Evolutionary conservation across 257 asterid species (phyloP).

Genomic region (Henckelia pumila): DNA sequence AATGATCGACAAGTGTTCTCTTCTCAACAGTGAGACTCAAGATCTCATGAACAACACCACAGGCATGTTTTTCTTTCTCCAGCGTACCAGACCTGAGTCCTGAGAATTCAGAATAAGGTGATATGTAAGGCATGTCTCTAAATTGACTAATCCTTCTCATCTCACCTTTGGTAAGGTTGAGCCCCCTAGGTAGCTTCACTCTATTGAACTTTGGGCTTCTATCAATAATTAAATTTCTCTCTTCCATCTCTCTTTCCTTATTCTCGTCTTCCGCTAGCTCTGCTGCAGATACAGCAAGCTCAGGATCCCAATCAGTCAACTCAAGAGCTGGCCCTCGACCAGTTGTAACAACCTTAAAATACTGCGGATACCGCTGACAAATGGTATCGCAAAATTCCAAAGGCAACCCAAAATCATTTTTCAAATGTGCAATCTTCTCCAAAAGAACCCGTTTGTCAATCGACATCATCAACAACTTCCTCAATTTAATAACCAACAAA

Average conservation of each 20-base stretch:
- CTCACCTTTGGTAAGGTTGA: conserved; percentile 82
- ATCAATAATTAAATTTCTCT: conserved; percentile 77
- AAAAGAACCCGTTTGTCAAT: conserved; percentile 77
- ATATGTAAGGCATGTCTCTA: conserved; percentile 77
- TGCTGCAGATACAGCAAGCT: conserved; percentile 90
- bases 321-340: conserved; percentile 85
- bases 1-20: conserved; percentile 89
- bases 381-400: conserved; percentile 77
- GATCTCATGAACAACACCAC: conserved; percentile 88
- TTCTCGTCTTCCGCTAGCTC: conserved; percentile 92
- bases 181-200: conserved; percentile 86
- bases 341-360: conserved; percentile 73
- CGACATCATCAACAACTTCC: conserved; percentile 96
- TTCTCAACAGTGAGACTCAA: conserved; percentile 94
- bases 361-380: conserved; percentile 86
- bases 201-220: conserved; percentile 65
- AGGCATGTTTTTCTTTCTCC: conserved; percentile 87
- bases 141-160: conserved; percentile 77
- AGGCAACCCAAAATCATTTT: conserved; percentile 84
- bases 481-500: conserved; percentile 70
- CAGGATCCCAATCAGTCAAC: conserved; percentile 90
- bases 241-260: conserved; percentile 56
- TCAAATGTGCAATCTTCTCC: conserved; percentile 93
- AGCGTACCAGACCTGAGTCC: conserved; percentile 59
- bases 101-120: conserved; percentile 89